A percentile compares a stretch with the other conserved stretches of the same genome.
phyloP scores from a whole-genome alignment of 805 yeast species.

The Metschnikowia kofuensis region DNA sequence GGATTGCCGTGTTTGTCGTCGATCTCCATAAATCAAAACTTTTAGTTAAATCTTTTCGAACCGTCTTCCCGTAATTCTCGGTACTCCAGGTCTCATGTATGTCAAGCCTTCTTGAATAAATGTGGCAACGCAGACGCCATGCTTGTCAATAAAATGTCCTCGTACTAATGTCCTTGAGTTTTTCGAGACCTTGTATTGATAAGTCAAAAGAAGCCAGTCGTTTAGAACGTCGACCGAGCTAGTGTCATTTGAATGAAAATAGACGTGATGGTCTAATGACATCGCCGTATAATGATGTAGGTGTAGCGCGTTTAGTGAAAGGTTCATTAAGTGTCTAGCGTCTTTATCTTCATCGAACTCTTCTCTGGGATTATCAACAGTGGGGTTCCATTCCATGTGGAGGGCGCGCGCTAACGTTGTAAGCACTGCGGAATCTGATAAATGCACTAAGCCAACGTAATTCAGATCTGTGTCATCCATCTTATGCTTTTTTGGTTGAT shows the following conservation, averaged over 20 bases:
- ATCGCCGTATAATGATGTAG: constrained; percentile 43
- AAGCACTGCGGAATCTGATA: constrained; percentile 38
- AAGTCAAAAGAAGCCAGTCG: constrained; percentile 37
- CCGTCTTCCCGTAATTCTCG: constrained; percentile 5
- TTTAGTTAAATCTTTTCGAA: constrained; percentile 2
- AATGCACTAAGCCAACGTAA: constrained; percentile 35
- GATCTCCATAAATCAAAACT: too few species aligned
- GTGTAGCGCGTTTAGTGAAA: constrained; percentile 16
- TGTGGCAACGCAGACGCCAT: constrained; percentile 35
- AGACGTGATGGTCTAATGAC: constrained; percentile 45
- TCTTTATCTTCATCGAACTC: constrained; percentile 33
- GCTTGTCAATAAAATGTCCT: constrained; percentile 33
- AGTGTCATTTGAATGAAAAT: constrained; percentile 33
- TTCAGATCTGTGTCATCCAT: constrained; percentile 28
- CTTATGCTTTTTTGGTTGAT: constrained; percentile 19
- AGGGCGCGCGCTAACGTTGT: constrained; percentile 41
- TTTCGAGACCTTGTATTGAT: constrained; percentile 33
- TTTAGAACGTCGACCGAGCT: constrained; percentile 27
- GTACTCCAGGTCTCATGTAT: constrained; percentile 27
- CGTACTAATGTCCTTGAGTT: constrained; percentile 38
- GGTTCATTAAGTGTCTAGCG: constrained; percentile 24
- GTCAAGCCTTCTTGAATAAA: constrained; percentile 43
- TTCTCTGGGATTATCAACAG: constrained; percentile 27
- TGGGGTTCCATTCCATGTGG: constrained; percentile 43
- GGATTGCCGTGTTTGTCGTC: too few species aligned